Percentiles rank a stretch among this genome's conserved stretches.
phyloP scores from a whole-genome alignment of 2,329 filamentous ascomycete species.

The Colletotrichum sidae region DNA sequence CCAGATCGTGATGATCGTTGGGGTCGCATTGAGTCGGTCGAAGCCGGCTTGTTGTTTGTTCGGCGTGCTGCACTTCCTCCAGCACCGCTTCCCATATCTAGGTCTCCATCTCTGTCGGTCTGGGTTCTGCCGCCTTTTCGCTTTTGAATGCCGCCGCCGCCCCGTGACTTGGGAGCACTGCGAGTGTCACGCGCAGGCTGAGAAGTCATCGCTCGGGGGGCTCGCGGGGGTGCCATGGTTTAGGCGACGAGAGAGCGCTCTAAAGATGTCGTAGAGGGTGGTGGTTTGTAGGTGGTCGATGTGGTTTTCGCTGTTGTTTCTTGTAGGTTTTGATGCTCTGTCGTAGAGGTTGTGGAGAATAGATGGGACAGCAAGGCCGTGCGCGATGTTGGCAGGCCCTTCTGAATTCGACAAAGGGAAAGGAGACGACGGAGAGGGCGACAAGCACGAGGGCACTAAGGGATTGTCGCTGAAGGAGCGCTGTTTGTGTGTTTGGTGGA shows the following conservation, averaged over 20 bases:
- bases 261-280: background rate
- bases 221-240: constrained; percentile 39
- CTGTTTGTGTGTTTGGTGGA: constrained; percentile 14
- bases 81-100: constrained; percentile 63
- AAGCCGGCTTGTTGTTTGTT: constrained; percentile 45
- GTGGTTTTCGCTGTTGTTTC: background rate
- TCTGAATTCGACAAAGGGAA: constrained; percentile 6
- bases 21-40: constrained; percentile 44
- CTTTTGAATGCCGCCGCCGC: constrained; percentile 63
- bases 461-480: background rate
- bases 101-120: constrained; percentile 67
- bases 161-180: constrained; percentile 45
- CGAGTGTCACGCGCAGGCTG: constrained; percentile 47
- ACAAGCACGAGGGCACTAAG: background rate
- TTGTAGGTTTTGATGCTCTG: too few relatives aligned
- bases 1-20: constrained; percentile 45
- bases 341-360: too few relatives aligned
- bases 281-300: background rate
- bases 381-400: background rate
- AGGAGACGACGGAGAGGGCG: background rate
- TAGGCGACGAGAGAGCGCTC: background rate
- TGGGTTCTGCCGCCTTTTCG: constrained; percentile 53
- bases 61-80: constrained; percentile 44
- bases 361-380: too few relatives aligned
- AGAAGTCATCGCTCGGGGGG: constrained; percentile 33